Base-by-base conservation (phyloP, 78 protist species). In the Cyanophora paradoxa region DNA sequence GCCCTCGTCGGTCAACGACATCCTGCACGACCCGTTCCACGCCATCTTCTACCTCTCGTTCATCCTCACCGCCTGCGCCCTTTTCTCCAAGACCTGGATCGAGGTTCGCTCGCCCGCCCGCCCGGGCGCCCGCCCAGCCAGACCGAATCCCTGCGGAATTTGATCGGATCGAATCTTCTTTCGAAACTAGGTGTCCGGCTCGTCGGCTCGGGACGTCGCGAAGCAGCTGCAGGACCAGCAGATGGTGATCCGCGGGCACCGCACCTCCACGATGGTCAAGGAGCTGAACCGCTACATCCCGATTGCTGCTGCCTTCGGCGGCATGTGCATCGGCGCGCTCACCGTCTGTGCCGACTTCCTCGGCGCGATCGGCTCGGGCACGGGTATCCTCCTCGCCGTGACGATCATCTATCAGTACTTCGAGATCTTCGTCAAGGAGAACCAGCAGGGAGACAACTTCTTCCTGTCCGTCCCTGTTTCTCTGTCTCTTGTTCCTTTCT, bases 331-430 rank as follows among this genome's bases (percentile, higher is more conserved):
- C 67, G 99, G 99, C 41, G 95, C 96, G 26, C 86, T 98, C 69
- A 87, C 98, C 39, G 86, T 96, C 19, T 16, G 2, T 46, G 99
- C 99, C 36, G 99, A 98, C 82, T 87, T 97, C 62, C 34, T 94
- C 74, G 36, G 76, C 39, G 83, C 84, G 26, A 90, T 93, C 61
- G 98, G 99, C 42, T 87, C 95, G 28, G 99, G 99, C 57, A 98
- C 99, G 6, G 99, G 99, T 74, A 97, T 98, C 80, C 88, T 98
- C n/a, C 89, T 98, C 13, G 99, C 99, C 59, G 99, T 97, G 28
- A 92, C 98, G 44, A 95, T 87, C 83, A 96, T 97, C 89, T 88
- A 91, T 86, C 94, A 94, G 86, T 94, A 89, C 94, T 93, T 80
- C 34, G 99, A 97, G 88, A 81, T 84, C 54, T 86, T 95, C 28